phyloP scores from a whole-genome alignment of 179 eudicot genomes.

The Dionaea muscipula region DNA sequence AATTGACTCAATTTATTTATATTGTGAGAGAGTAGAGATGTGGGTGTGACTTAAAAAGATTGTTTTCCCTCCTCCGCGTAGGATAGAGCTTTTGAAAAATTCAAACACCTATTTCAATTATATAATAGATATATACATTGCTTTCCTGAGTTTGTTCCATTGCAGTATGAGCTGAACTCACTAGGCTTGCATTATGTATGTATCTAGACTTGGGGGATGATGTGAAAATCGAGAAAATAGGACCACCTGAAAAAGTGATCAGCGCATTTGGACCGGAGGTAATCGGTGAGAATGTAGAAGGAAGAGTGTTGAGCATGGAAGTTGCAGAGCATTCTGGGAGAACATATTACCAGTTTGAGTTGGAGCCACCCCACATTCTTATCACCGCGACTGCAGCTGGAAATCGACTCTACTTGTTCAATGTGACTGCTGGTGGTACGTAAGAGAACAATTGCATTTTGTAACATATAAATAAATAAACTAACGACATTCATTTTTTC shows the following conservation, averaged over 20 bases:
- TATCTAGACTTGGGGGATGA: constrained; percentile 70
- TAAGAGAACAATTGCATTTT: neutral
- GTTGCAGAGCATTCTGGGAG: constrained; percentile 77
- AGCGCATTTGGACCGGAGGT: constrained; percentile 95
- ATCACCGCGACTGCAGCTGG: constrained; percentile 99
- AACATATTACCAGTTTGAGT: constrained; percentile 75
- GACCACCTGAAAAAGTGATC: constrained; percentile 81
- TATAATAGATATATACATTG: too few species aligned
- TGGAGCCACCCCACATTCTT: constrained; percentile 78
- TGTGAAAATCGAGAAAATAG: constrained; percentile 56
- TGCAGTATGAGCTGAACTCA: neutral
- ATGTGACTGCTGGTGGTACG: constrained; percentile 61
- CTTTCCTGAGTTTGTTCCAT: neutral
- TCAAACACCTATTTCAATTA: too few species aligned
- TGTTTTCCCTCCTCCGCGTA: too few species aligned
- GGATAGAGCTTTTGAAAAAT: too few species aligned
- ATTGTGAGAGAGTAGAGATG: too few species aligned
- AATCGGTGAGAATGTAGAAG: constrained; percentile 87
- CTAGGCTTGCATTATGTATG: constrained; percentile 7
- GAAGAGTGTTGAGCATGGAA: constrained; percentile 63
- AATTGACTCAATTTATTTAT: too few species aligned
- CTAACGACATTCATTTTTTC: neutral
- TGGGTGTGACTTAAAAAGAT: too few species aligned
- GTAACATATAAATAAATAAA: neutral
- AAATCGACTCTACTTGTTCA: constrained; percentile 80